Conservation (phyloP, 2,329 filamentous ascomycete species). For the Phialophora expanda region DNA sequence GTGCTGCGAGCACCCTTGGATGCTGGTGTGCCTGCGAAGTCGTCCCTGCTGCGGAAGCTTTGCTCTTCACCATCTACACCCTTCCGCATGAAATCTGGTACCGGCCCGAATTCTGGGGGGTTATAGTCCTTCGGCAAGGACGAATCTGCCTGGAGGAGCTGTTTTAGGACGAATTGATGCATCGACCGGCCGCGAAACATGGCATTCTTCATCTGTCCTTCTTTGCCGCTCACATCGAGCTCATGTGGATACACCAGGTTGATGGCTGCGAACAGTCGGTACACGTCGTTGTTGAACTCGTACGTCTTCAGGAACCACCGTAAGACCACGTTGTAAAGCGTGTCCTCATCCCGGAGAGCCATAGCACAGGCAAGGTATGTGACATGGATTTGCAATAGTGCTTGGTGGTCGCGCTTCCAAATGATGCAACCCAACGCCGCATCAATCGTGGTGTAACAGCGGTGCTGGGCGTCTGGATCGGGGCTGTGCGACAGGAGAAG, state of each 20-base stretch:
- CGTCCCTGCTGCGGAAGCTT: not conserved
- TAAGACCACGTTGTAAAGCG: constrained; percentile 69
- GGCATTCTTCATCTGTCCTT: constrained; percentile 28
- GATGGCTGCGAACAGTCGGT: constrained; percentile 80
- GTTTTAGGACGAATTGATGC: constrained; percentile 88
- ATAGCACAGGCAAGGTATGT: constrained; percentile 84
- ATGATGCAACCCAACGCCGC: constrained; percentile 80
- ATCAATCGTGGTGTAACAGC: constrained; percentile 73
- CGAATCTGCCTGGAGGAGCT: constrained; percentile 88
- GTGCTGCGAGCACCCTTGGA: not conserved
- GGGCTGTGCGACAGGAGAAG: constrained; percentile 70
- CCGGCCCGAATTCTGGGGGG: constrained; percentile 43
- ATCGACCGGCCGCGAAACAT: constrained; percentile 73
- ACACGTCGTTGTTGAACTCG: constrained; percentile 78
- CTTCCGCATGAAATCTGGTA: constrained; percentile 42
- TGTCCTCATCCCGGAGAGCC: constrained; percentile 75
- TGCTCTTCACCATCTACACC: not conserved
- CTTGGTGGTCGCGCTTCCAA: constrained; percentile 73
- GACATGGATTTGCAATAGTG: constrained; percentile 74
- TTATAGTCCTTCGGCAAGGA: constrained; percentile 61
- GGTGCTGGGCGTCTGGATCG: constrained; percentile 69
- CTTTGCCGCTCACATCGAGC: constrained; percentile 55
- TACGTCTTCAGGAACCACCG: constrained; percentile 85
- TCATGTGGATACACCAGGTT: constrained; percentile 69
- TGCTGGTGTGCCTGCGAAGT: not conserved